Evolutionary conservation across 2,329 filamentous ascomycete genomes (phyloP).

Genomic region (Rhexocercosporidium sp.): DNA sequence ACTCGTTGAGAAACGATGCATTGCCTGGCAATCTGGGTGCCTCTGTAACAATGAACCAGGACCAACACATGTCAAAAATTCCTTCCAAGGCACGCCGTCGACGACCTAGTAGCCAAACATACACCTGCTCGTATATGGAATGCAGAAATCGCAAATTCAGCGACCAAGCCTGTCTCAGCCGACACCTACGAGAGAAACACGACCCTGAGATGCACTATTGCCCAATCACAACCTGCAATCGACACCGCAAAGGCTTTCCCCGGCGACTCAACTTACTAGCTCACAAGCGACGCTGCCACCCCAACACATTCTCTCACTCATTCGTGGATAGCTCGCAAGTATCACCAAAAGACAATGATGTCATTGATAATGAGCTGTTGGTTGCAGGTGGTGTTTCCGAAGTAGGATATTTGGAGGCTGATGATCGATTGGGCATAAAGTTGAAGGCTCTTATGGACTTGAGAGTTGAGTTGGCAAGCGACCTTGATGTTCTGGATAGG

Average conservation of each 20-base stretch:
- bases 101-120: no score
- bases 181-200: conserved; percentile 30
- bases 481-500: background rate
- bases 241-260: conserved; percentile 23
- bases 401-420: background rate
- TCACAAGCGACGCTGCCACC: conserved; percentile 28
- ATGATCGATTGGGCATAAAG: background rate
- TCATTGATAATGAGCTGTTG: background rate
- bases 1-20: no score
- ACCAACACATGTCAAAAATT: no score
- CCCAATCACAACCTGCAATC: conserved; percentile 26
- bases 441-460: background rate
- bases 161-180: conserved; percentile 25
- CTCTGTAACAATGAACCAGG: no score
- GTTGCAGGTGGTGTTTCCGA: background rate
- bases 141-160: conserved; percentile 6
- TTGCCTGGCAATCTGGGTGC: no score
- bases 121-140: no score
- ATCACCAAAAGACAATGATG: no score
- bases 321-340: no score
- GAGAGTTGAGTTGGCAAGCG: background rate
- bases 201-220: conserved; percentile 22
- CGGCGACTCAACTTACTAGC: conserved; percentile 27
- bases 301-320: background rate
- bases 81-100: no score